Conservation (phyloP, 1,284 basidiomycete species). For the Hemileccinum hortonii region DNA sequence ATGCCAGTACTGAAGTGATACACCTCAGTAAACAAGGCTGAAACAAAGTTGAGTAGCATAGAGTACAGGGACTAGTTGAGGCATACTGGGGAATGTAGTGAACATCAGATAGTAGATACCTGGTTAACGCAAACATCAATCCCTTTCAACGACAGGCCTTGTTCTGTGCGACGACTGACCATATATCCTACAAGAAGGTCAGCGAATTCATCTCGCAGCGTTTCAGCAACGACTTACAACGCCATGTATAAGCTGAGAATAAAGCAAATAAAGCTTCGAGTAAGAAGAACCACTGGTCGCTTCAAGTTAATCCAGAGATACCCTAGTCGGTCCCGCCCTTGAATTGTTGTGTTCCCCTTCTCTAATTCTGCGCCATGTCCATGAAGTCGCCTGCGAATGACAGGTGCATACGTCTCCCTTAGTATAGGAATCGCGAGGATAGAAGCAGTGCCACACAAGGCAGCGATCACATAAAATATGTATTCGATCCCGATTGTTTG, state of each 20-base stretch:
- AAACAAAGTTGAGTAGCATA: slow-evolving; percentile 12
- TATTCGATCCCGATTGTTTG: slow-evolving; percentile 36
- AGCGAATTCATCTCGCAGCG: not conserved
- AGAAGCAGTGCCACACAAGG: slow-evolving; percentile 26
- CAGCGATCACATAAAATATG: slow-evolving; percentile 37
- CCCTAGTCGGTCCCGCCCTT: slow-evolving; percentile 11
- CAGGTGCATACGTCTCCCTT: slow-evolving; percentile 39
- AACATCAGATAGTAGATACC: slow-evolving; percentile 64
- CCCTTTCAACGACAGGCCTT: not conserved
- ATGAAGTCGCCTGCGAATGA: slow-evolving; percentile 26
- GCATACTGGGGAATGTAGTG: slow-evolving; percentile 47
- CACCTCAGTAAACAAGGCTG: slow-evolving; percentile 45
- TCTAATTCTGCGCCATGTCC: slow-evolving; percentile 24
- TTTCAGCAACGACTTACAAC: slow-evolving; percentile 29
- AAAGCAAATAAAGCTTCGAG: slow-evolving; percentile 42
- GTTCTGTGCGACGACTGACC: slow-evolving; percentile 22
- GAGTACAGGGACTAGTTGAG: not conserved
- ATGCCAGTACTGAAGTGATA: slow-evolving; percentile 56
- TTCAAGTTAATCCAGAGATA: slow-evolving; percentile 36
- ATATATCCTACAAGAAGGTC: slow-evolving; percentile 28
- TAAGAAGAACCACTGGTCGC: slow-evolving; percentile 39
- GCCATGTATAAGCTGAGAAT: slow-evolving; percentile 42
- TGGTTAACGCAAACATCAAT: slow-evolving; percentile 22
- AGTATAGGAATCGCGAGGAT: slow-evolving; percentile 34
- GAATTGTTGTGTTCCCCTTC: not conserved